Evolutionary conservation across 257 asterid genomes (phyloP).

Genomic region (Ilex asprella): DNA sequence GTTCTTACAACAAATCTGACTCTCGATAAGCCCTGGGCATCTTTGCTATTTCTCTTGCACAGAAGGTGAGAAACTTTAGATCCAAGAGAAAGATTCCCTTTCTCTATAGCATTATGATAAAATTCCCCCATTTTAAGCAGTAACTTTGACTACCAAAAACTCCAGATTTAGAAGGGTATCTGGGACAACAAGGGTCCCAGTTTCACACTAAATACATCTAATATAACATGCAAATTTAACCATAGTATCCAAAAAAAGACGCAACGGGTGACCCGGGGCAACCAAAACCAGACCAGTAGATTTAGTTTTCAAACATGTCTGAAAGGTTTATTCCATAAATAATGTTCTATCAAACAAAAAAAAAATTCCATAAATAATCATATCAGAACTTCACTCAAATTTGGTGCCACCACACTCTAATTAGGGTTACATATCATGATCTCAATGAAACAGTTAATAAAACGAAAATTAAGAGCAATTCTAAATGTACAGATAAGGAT

Average conservation of each 20-base stretch:
- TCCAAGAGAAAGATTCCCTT: constrained; percentile 15
- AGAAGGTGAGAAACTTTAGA: constrained; percentile 5
- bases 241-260: constrained; percentile 25
- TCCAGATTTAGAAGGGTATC: constrained; percentile 22
- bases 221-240: constrained; percentile 28
- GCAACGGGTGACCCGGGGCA: constrained; percentile 18
- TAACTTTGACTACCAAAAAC: constrained; percentile 17
- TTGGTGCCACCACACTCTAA: not conserved
- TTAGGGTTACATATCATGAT: not conserved
- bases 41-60: constrained; percentile 3
- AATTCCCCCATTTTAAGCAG: constrained; percentile 5
- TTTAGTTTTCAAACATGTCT: constrained; percentile 14
- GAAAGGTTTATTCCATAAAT: too few relatives aligned
- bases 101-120: not conserved
- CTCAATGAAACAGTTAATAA: constrained; percentile 8
- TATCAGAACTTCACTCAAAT: too few relatives aligned
- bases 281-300: constrained; percentile 33
- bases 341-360: too few relatives aligned
- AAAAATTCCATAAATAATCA: not conserved
- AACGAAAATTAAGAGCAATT: not conserved
- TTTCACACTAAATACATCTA: constrained; percentile 27
- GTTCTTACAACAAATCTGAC: constrained; percentile 22
- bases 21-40: constrained; percentile 17
- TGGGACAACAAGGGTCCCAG: constrained; percentile 37
- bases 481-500: not conserved